Base-by-base conservation (phyloP, 106 monocot genomes). In the Allium sativum region DNA sequence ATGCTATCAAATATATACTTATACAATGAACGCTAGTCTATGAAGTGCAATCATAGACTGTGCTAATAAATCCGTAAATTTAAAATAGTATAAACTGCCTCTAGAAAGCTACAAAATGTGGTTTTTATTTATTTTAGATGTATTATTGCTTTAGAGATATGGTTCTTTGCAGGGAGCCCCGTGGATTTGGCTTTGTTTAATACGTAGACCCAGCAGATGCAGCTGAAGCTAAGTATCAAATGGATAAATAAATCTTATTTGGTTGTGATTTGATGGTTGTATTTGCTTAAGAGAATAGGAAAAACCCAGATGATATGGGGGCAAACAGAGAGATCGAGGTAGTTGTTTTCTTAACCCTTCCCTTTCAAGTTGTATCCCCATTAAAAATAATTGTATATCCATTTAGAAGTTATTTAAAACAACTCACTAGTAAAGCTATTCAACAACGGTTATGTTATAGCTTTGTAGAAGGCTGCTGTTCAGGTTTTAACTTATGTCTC, bases 141-240 rank as follows among this genome's bases (percentile, higher is more conserved):
- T 44, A 10, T 41, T 31, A 4, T 41, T 60, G 18, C 60, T 43
- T 43, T 44, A 40, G 18, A 60, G 15, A 11, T 15, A 62, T 48
- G 21, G 47, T 22, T 14, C 18, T 16, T 72, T 76, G 19, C 74
- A 96, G 95, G 22, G 95, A 96, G 16, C 95, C 90, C 0, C 90
- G 95, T 71, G 95, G 95, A 54, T 96, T 96, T 78, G 95, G 95
- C 21, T 96, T 96, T 74, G 70, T 96, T 42, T 90, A 96, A 66
- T 96, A 70, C 65, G 78, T 79, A 47, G 87, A 96, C 59, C 84
- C 95, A 10, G 73, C 64, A 52, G 90, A 96, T 84, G 95, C 95
- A 56, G 81, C 81, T 52, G 95, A 96, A 63, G 95, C 95, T 12
- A 87, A 96, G 68, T 82, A 96, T 64, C 84, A 96, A 66, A 87